These are phyloP conservation scores for Bipolaris victoriae DNA, from an alignment of 2,329 filamentous ascomycete species.

Conservation along the genomic window DNA sequence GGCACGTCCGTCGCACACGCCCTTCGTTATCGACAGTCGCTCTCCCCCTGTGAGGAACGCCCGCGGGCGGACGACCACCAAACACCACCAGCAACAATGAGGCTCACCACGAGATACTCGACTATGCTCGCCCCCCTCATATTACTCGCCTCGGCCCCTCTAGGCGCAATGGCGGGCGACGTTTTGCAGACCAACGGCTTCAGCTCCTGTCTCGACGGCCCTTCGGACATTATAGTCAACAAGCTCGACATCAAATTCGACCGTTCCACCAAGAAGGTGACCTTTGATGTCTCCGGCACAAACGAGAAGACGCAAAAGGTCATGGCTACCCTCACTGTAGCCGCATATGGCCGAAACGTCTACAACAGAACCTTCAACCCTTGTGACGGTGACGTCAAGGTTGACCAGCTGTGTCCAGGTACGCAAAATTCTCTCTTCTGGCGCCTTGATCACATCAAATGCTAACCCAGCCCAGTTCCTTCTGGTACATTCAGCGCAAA, in stretches of 20 bases:
- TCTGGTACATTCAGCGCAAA: conserved; percentile 73
- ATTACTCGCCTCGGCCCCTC: conserved; percentile 46
- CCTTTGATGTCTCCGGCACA: conserved; percentile 81
- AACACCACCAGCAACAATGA: conserved; percentile 34
- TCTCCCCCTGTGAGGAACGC: conserved; percentile 26
- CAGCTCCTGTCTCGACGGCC: conserved; percentile 68
- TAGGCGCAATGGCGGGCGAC: conserved; percentile 67
- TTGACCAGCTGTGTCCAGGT: conserved; percentile 82
- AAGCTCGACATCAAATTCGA: conserved; percentile 81
- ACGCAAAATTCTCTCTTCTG: conserved; percentile 38
- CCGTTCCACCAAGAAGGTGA: conserved; percentile 72
- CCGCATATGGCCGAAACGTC: conserved; percentile 81
- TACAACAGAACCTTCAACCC: conserved; percentile 85
- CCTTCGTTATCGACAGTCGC: conserved; percentile 21
- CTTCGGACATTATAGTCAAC: conserved; percentile 70
- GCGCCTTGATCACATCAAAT: not conserved
- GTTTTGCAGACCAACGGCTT: conserved; percentile 83
- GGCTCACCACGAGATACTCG: conserved; percentile 43
- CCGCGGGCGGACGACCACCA: conserved; percentile 40
- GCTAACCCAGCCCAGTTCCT: conserved; percentile 64
- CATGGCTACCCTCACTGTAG: conserved; percentile 74
- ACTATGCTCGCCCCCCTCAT: conserved; percentile 48
- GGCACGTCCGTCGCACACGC: conserved; percentile 8
- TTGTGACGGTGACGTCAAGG: conserved; percentile 70
- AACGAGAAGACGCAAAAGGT: conserved; percentile 80